Evolutionary conservation across 257 asterid species (phyloP).

Genomic region (Scutellaria baicalensis): DNA sequence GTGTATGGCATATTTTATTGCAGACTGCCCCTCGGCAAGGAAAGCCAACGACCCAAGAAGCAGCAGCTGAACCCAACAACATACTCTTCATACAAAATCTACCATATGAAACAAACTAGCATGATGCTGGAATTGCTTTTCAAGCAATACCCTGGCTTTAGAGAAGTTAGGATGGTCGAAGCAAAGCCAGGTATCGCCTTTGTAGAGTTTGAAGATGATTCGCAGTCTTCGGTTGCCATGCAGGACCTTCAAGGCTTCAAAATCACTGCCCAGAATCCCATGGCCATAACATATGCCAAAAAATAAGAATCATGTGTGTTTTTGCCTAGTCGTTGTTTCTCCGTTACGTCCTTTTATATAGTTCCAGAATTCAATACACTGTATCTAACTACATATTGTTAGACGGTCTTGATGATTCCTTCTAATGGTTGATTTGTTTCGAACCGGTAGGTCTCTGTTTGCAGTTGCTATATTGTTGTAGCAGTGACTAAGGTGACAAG

Average conservation of each 20-base stretch:
- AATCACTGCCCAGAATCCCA: slow-evolving; percentile 82
- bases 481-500: not conserved
- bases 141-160: slow-evolving; percentile 91
- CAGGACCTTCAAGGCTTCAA: slow-evolving; percentile 97
- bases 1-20: not conserved
- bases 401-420: not conserved
- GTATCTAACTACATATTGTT: not conserved
- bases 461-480: not conserved
- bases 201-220: slow-evolving; percentile 85
- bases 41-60: slow-evolving; percentile 49
- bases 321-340: not conserved
- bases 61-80: slow-evolving; percentile 72
- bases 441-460: not conserved
- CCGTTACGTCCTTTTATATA: not conserved
- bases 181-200: slow-evolving; percentile 98
- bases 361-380: not conserved
- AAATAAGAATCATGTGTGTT: slow-evolving; percentile 29
- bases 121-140: slow-evolving; percentile 94
- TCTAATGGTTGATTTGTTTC: not conserved
- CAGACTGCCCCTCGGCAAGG: slow-evolving; percentile 69
- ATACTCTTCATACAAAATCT: slow-evolving; percentile 82
- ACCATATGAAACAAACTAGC: slow-evolving; percentile 79
- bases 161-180: slow-evolving; percentile 93
- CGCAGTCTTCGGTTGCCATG: slow-evolving; percentile 89
- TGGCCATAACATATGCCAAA: slow-evolving; percentile 86